Evolutionary conservation across 306 rosid genomes (phyloP).

Genomic region (Abrus pulchellus): DNA sequence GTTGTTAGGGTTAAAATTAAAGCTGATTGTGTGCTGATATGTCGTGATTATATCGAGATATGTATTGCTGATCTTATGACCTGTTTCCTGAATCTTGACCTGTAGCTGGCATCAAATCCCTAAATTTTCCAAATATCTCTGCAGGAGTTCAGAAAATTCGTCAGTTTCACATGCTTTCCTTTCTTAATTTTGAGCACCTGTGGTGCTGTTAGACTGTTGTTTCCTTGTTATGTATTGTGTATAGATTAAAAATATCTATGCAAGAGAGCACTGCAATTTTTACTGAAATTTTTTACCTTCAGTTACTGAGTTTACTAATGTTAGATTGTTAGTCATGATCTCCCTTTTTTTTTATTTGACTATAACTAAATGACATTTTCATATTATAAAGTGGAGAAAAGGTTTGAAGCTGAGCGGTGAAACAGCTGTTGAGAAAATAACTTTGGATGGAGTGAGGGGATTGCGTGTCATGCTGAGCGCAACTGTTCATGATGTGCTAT

Average conservation of each 20-base stretch:
- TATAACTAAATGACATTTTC: conserved; percentile 30
- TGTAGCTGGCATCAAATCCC: not conserved
- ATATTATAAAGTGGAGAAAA: conserved; percentile 90
- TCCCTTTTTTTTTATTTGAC: conserved; percentile 2
- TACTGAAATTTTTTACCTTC: conserved; percentile 8
- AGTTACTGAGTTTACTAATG: conserved; percentile 25
- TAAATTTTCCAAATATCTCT: conserved; percentile 16
- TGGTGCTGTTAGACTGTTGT: conserved; percentile 32
- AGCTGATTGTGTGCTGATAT: conserved; percentile 21
- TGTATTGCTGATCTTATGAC: not conserved
- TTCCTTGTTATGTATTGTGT: not conserved
- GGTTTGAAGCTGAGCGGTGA: conserved; percentile 98
- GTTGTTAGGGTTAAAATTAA: conserved; percentile 8
- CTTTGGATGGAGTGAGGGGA: conserved; percentile 96
- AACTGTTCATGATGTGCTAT: conserved; percentile 95
- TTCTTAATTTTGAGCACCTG: conserved; percentile 34
- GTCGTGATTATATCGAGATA: conserved; percentile 15
- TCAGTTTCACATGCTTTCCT: conserved; percentile 25
- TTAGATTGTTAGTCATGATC: conserved; percentile 23
- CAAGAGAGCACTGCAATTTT: conserved; percentile 36
- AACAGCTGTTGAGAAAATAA: conserved; percentile 86
- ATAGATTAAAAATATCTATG: conserved; percentile 1
- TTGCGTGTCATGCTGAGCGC: conserved; percentile 94
- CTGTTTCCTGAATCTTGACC: conserved; percentile 3
- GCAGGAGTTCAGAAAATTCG: conserved; percentile 17